A percentile compares a stretch with the other conserved stretches of the same genome.
Evolutionary conservation across 2,329 filamentous ascomycete species (phyloP).

Genomic region (Paecilomyces variotii): DNA sequence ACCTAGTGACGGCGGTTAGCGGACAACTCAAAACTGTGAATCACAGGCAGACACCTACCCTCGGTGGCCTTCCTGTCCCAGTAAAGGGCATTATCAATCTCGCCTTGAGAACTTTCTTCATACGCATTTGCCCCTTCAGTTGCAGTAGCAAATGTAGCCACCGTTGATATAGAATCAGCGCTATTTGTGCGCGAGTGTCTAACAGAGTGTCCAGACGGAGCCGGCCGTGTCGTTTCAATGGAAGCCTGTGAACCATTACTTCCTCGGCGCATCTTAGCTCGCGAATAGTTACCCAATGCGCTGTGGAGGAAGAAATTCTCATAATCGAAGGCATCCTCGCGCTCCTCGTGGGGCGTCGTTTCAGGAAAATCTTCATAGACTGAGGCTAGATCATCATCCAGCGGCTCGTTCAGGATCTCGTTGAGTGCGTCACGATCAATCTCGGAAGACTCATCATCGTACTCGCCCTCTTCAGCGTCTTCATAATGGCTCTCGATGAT

Average conservation of each 20-base stretch:
- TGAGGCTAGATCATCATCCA: conserved; percentile 4
- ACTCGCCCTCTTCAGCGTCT: conserved; percentile 35
- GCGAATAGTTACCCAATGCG: conserved; percentile 61
- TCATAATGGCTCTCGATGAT: conserved; percentile 32
- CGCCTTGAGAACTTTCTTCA: conserved; percentile 29
- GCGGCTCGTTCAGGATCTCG: conserved; percentile 42
- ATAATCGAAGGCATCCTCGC: conserved; percentile 92
- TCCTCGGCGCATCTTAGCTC: conserved; percentile 17
- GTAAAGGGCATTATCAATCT: conserved; percentile 31
- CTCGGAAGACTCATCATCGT: conserved; percentile 32
- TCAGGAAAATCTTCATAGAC: conserved; percentile 35
- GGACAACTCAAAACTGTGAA: background rate
- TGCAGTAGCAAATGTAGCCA: conserved; percentile 57
- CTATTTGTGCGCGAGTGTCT: conserved; percentile 46
- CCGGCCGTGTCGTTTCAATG: conserved; percentile 41
- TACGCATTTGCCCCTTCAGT: conserved; percentile 40
- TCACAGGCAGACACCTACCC: conserved; percentile 13
- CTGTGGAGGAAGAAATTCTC: conserved; percentile 93
- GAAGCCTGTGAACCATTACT: conserved; percentile 40
- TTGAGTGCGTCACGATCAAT: conserved; percentile 58
- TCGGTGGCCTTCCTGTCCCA: conserved; percentile 31
- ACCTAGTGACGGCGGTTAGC: background rate
- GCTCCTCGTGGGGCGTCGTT: conserved; percentile 75
- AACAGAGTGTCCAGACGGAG: conserved; percentile 9
- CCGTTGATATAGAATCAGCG: conserved; percentile 52